Percentiles rank a stretch among this genome's conserved stretches.
These are phyloP conservation scores for Paramecium octaurelia DNA, from an alignment of 73 alveolate species.

Conservation along the genomic window DNA sequence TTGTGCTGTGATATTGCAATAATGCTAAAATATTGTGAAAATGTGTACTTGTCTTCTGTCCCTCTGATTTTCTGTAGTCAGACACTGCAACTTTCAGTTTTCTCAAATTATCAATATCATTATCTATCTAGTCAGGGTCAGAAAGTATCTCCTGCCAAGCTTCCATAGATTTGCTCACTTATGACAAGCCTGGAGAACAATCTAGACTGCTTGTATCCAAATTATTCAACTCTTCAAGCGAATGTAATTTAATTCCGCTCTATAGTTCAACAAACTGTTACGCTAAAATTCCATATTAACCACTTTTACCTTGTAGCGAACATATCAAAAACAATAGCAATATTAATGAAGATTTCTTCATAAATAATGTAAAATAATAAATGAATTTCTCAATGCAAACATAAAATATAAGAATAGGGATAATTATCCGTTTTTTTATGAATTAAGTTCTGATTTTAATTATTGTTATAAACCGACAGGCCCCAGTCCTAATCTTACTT, in stretches of 20 bases:
- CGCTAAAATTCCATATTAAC: background rate
- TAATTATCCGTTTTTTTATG: conserved; percentile 19
- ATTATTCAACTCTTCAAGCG: background rate
- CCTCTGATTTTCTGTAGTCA: conserved; percentile 7
- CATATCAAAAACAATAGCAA: conserved; percentile 6
- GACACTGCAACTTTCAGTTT: background rate
- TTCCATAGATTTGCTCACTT: background rate
- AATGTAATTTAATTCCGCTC: background rate
- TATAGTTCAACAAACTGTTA: background rate
- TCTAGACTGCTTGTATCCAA: background rate
- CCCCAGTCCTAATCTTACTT: background rate
- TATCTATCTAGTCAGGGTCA: background rate
- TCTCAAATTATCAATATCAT: conserved; percentile 15
- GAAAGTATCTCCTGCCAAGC: conserved; percentile 6
- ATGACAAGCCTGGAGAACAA: background rate
- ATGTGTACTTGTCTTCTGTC: background rate
- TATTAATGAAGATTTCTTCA: conserved; percentile 21
- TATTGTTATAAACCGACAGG: background rate
- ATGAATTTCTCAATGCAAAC: background rate
- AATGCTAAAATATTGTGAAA: background rate
- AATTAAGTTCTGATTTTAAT: background rate
- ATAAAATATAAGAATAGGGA: background rate
- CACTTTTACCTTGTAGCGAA: conserved; percentile 10
- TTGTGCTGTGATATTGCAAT: background rate
- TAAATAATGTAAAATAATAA: conserved; percentile 6